Evolutionary conservation across 2,329 filamentous ascomycete genomes (phyloP).

Genomic region (Dryadomyces quercus-mongolicae): DNA sequence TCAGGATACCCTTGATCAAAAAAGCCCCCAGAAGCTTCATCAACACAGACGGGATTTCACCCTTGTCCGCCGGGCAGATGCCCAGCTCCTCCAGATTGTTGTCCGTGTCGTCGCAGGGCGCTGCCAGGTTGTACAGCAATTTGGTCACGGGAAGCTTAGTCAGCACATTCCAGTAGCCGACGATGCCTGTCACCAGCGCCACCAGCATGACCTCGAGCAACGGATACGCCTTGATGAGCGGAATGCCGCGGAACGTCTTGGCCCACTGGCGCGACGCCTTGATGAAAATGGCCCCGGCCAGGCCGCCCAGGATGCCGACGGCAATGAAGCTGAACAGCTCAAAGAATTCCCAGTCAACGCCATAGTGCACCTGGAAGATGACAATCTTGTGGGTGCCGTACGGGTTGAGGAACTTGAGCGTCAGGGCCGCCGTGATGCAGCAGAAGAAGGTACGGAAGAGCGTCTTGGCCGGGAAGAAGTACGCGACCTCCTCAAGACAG

Average conservation of each 20-base stretch:
- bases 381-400: slow-evolving; percentile 97
- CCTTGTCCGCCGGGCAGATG: slow-evolving; percentile 59
- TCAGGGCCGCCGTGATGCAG: slow-evolving; percentile 84
- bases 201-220: slow-evolving; percentile 82
- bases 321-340: slow-evolving; percentile 76
- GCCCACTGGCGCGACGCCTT: slow-evolving; percentile 91
- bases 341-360: slow-evolving; percentile 87
- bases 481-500: slow-evolving; percentile 86
- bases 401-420: slow-evolving; percentile 88
- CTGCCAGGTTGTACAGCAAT: slow-evolving; percentile 78
- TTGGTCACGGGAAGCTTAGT: slow-evolving; percentile 85
- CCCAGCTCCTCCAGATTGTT: slow-evolving; percentile 52
- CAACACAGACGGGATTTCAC: slow-evolving; percentile 71
- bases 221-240: slow-evolving; percentile 69
- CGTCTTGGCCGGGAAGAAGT: slow-evolving; percentile 96
- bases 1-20: slow-evolving; percentile 79
- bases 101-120: slow-evolving; percentile 66
- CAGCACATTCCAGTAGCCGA: slow-evolving; percentile 88
- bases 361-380: slow-evolving; percentile 85
- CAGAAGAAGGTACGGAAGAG: slow-evolving; percentile 97
- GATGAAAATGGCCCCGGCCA: slow-evolving; percentile 83
- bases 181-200: slow-evolving; percentile 67
- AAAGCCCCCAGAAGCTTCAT: slow-evolving; percentile 64
- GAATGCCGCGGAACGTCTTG: slow-evolving; percentile 70
- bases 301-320: slow-evolving; percentile 77